A percentile compares a stretch with the other conserved stretches of the same genome.
Evolutionary conservation across 148 eudicot genomes (phyloP).

Genomic region (Vaccinium corymbosum): DNA sequence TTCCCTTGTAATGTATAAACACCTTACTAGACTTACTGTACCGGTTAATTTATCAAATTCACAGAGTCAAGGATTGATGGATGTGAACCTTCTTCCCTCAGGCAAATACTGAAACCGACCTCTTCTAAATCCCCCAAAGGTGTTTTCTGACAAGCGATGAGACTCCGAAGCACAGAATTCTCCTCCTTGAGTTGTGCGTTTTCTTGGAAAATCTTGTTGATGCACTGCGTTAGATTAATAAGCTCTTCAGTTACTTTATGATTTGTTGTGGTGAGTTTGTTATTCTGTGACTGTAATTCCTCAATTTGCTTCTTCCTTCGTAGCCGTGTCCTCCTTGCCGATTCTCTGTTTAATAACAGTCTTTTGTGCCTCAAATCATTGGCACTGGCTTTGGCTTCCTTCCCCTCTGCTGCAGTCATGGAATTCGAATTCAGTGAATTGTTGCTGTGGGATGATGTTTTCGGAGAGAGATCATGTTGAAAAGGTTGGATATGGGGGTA

Average conservation of each 20-base stretch:
- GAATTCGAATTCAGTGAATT: neutral
- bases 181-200: conserved; percentile 1
- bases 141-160: neutral
- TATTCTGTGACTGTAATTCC: neutral
- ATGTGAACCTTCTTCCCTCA: neutral
- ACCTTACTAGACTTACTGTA: neutral
- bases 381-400: neutral
- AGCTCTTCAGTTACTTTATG: conserved; percentile 7
- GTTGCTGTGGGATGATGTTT: conserved; percentile 3
- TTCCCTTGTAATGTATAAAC: neutral
- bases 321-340: neutral
- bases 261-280: neutral
- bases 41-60: neutral
- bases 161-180: neutral
- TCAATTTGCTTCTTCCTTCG: conserved; percentile 5
- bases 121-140: neutral
- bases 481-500: neutral
- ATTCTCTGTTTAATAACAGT: neutral
- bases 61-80: neutral
- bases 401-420: neutral
- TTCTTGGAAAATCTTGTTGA: conserved; percentile 4
- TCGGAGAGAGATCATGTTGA: neutral
- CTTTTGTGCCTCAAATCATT: neutral
- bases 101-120: neutral
- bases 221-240: neutral